Evolutionary conservation across 495 filamentous ascomycete species (phyloP).

Genomic region (Platismatia glauca): DNA sequence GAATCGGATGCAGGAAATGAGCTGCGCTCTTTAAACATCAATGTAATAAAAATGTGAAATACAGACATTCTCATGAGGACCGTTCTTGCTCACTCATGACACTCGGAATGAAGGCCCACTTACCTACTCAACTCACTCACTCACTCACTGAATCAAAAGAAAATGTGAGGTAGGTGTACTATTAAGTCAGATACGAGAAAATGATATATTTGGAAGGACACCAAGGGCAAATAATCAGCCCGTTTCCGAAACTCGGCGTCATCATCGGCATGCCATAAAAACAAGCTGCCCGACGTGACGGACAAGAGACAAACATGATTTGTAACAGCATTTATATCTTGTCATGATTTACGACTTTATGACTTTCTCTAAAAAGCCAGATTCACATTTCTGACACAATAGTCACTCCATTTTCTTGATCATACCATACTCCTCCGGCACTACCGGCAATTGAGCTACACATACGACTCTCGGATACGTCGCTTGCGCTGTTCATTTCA

Average conservation of each 20-base stretch:
- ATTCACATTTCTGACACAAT: background rate
- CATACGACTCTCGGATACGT: background rate
- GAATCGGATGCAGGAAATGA: conserved; percentile 42
- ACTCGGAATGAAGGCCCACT: background rate
- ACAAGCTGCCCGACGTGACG: too few relatives aligned
- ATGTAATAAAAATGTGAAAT: conserved; percentile 15
- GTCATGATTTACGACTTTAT: conserved; percentile 9
- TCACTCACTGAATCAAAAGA: background rate
- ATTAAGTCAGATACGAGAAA: background rate
- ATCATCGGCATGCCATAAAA: too few relatives aligned
- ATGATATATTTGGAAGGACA: background rate
- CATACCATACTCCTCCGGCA: background rate
- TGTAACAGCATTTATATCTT: background rate
- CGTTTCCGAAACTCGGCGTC: background rate
- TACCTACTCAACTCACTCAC: background rate
- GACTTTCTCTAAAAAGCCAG: background rate
- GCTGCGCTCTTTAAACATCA: conserved; percentile 25
- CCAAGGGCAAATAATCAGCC: background rate
- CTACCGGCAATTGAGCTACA: background rate
- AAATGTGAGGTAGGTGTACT: too few relatives aligned
- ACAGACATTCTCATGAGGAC: conserved; percentile 1
- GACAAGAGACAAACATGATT: background rate
- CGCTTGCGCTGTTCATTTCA: background rate
- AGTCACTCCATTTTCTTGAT: background rate
- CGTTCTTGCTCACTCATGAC: background rate